These are phyloP conservation scores for Wickerhamomyces sp. DNA, from an alignment of 1,139 yeast species.

Conservation along the genomic window DNA sequence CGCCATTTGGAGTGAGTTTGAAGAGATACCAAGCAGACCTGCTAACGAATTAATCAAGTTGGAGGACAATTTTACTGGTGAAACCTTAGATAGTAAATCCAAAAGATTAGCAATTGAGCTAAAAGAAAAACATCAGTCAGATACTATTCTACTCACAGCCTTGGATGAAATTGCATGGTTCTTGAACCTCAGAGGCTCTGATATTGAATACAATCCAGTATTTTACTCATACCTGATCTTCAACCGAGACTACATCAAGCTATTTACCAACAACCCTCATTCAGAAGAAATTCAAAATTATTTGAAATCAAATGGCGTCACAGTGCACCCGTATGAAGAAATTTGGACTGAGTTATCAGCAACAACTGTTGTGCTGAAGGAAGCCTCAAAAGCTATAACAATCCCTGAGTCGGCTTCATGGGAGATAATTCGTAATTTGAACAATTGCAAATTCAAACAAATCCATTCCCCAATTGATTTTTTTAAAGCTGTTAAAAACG, in stretches of 20 bases:
- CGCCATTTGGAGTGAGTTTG: conserved; percentile 60
- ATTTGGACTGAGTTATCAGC: conserved; percentile 51
- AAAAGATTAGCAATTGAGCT: conserved; percentile 24
- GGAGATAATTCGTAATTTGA: conserved; percentile 64
- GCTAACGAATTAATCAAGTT: conserved; percentile 42
- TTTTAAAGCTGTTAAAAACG: conserved; percentile 76
- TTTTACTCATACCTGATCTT: conserved; percentile 77
- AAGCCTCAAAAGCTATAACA: conserved; percentile 39
- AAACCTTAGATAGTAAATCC: conserved; percentile 38
- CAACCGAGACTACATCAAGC: conserved; percentile 42
- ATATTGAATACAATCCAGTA: conserved; percentile 86
- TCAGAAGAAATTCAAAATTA: conserved; percentile 27
- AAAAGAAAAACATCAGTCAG: conserved; percentile 31
- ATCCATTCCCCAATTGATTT: conserved; percentile 61
- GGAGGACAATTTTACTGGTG: conserved; percentile 45
- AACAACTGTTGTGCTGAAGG: conserved; percentile 40
- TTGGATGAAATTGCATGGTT: conserved; percentile 94
- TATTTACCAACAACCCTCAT: conserved; percentile 53
- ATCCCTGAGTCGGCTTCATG: conserved; percentile 72
- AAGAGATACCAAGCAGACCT: conserved; percentile 44
- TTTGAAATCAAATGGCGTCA: conserved; percentile 34
- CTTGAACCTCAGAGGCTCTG: conserved; percentile 80
- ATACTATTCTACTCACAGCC: conserved; percentile 37
- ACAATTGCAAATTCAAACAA: conserved; percentile 38
- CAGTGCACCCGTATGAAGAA: conserved; percentile 47